Conservation (phyloP, 192 early-diverging fungal species). For the Paraglomus occultum region DNA sequence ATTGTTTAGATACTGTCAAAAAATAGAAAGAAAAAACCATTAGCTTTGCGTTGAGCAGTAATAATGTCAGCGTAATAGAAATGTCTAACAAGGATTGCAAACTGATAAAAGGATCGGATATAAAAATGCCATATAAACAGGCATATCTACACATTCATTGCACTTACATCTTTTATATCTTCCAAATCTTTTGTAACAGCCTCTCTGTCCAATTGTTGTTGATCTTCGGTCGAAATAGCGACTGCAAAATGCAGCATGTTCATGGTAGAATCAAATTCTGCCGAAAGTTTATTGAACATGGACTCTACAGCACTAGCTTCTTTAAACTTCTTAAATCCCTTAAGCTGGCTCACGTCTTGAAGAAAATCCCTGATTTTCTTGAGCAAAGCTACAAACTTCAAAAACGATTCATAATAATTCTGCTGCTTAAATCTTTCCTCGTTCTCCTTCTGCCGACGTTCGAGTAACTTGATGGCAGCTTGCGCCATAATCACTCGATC, state of each 20-base stretch:
- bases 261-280: conserved; percentile 15
- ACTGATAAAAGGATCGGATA: no score
- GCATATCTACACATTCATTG: not conserved
- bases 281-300: conserved; percentile 3
- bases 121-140: conserved; percentile 1
- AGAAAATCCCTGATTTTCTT: conserved; percentile 24
- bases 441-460: conserved; percentile 19
- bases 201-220: conserved; percentile 18
- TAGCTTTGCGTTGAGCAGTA: not conserved
- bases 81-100: no score
- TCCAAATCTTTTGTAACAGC: conserved; percentile 3
- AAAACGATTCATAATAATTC: conserved; percentile 15
- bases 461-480: not conserved
- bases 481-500: conserved; percentile 17
- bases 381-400: conserved; percentile 11
- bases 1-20: conserved; percentile 9
- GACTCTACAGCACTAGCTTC: not conserved
- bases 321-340: conserved; percentile 25
- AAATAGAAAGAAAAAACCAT: not conserved
- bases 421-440: conserved; percentile 1
- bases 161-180: conserved; percentile 21
- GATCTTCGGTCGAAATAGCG: conserved; percentile 18
- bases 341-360: conserved; percentile 13
- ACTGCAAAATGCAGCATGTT: conserved; percentile 8
- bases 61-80: not conserved